Evolutionary conservation across 129 eudicot genomes (phyloP).

Genomic region (Mikania micrantha): DNA sequence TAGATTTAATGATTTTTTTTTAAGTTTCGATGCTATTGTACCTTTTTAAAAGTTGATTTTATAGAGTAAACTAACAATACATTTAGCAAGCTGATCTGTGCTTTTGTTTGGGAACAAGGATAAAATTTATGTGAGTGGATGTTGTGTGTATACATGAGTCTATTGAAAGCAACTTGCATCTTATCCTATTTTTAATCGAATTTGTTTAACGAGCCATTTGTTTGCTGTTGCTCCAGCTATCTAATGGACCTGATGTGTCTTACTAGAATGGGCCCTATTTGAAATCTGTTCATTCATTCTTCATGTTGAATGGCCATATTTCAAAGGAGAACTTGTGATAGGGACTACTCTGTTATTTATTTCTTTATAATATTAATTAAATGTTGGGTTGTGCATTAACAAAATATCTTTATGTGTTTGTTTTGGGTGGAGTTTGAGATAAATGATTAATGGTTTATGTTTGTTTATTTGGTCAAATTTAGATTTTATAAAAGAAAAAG

Average conservation of each 20-base stretch:
- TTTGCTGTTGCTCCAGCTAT: conserved; percentile 10
- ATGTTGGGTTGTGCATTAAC: neutral
- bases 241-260: neutral
- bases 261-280: conserved; percentile 7
- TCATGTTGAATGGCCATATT: neutral
- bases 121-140: conserved; percentile 13
- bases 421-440: neutral
- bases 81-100: conserved; percentile 9
- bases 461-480: neutral
- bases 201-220: conserved; percentile 7
- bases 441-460: neutral
- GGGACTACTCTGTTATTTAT: neutral
- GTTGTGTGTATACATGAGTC: conserved; percentile 23
- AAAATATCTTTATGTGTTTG: neutral
- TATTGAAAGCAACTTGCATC: conserved; percentile 17
- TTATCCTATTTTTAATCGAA: neutral
- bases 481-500: neutral
- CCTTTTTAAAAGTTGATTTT: neutral
- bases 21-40: neutral
- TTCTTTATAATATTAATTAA: neutral
- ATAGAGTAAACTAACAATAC: neutral
- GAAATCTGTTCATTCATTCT: neutral
- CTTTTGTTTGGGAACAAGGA: neutral
- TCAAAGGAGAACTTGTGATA: neutral
- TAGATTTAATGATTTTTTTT: neutral